These are phyloP conservation scores for Pythium folliculosum DNA, from an alignment of 352 stramenopile genomes.

Conservation along the genomic window DNA sequence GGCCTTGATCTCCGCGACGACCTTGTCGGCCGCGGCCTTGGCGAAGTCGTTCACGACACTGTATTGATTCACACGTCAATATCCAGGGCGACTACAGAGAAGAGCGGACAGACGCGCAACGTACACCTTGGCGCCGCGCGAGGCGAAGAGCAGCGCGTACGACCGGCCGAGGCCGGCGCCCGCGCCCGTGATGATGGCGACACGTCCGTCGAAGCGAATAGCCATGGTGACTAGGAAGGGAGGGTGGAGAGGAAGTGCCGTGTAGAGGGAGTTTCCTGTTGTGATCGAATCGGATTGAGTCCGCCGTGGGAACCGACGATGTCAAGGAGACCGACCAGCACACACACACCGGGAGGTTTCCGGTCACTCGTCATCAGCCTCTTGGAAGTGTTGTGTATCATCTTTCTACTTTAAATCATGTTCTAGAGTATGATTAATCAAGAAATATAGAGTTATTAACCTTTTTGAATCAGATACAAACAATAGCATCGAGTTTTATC, in stretches of 20 bases:
- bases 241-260: conserved; percentile 7
- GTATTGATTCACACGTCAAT: not conserved
- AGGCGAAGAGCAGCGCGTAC: conserved; percentile 74
- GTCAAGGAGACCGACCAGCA: not conserved
- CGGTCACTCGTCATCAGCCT: conserved; percentile 13
- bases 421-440: not conserved
- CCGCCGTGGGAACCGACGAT: conserved; percentile 18
- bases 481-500: conserved; percentile 1
- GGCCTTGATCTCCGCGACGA: conserved; percentile 80
- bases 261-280: conserved; percentile 18
- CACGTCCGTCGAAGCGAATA: conserved; percentile 76
- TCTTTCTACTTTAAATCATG: not conserved
- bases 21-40: conserved; percentile 62
- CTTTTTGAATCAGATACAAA: not conserved
- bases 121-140: conserved; percentile 82
- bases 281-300: conserved; percentile 3
- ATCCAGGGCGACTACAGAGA: too few species aligned
- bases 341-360: conserved; percentile 5
- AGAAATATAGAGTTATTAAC: not conserved
- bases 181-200: conserved; percentile 80
- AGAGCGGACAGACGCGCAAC: too few species aligned
- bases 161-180: conserved; percentile 71
- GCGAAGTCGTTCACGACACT: conserved; percentile 83
- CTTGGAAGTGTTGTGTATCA: not conserved
- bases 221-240: conserved; percentile 20